A percentile compares a stretch with the other conserved stretches of the same genome.
phyloP scores from a whole-genome alignment of 2,329 filamentous ascomycete genomes.

The Aureobasidium sp. region DNA sequence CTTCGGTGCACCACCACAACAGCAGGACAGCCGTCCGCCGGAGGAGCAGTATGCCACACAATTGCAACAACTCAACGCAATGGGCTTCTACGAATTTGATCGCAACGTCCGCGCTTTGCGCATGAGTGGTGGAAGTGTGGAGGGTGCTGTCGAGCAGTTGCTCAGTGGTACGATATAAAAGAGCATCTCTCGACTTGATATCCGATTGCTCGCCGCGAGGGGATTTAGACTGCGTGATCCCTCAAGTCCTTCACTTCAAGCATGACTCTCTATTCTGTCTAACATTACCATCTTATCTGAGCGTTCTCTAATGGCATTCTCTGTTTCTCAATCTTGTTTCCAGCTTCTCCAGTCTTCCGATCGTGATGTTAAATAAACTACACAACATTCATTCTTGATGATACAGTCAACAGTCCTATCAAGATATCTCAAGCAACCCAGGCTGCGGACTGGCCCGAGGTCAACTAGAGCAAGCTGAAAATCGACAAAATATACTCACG shows the following conservation, averaged over 20 bases:
- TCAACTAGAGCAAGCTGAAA: no score
- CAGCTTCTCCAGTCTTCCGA: not conserved
- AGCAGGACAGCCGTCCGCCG: conserved; percentile 76
- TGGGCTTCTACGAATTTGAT: conserved; percentile 98
- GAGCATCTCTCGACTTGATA: not conserved
- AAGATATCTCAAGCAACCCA: no score
- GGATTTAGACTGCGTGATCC: not conserved
- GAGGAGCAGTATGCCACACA: conserved; percentile 91
- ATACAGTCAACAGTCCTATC: no score
- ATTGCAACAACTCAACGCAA: conserved; percentile 88
- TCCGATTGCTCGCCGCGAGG: not conserved
- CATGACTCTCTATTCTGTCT: not conserved
- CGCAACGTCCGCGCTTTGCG: conserved; percentile 82
- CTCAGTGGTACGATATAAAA: conserved; percentile 23
- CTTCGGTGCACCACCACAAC: conserved; percentile 35
- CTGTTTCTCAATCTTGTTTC: not conserved
- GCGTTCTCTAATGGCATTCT: not conserved
- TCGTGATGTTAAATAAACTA: no score
- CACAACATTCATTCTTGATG: no score
- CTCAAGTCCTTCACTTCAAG: not conserved
- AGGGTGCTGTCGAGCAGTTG: conserved; percentile 79
- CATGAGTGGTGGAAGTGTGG: conserved; percentile 85
- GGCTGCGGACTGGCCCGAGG: no score
- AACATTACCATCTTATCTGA: not conserved
- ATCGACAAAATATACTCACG: no score